phyloP scores from a whole-genome alignment of 768 basidiomycete species.

The Podaxis sp. region DNA sequence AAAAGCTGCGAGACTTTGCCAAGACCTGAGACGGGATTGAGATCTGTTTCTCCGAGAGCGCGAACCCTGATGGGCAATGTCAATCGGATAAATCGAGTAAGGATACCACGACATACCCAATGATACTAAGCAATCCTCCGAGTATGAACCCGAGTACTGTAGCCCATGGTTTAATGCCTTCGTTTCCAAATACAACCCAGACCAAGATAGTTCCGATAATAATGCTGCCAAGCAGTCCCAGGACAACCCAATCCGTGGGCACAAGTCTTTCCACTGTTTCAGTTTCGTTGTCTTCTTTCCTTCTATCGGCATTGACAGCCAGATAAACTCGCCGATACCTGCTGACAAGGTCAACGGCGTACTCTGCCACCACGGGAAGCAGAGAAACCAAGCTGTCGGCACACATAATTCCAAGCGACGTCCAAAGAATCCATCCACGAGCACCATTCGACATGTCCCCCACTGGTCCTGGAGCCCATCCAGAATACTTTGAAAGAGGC shows the following conservation, averaged over 20 bases:
- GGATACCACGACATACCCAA: constrained; percentile 56
- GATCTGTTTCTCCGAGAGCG: constrained; percentile 92
- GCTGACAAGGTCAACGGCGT: constrained; percentile 29
- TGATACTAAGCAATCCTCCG: constrained; percentile 79
- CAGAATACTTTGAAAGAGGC: constrained; percentile 72
- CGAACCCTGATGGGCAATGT: constrained; percentile 56
- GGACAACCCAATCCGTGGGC: constrained; percentile 70
- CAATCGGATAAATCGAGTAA: constrained; percentile 13
- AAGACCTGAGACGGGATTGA: constrained; percentile 88
- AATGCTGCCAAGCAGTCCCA: constrained; percentile 61
- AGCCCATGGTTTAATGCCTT: constrained; percentile 95
- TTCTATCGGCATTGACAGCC: constrained; percentile 19
- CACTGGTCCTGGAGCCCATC: constrained; percentile 94
- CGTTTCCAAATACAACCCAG: constrained; percentile 84
- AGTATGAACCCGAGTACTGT: constrained; percentile 79
- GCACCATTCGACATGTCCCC: constrained; percentile 83
- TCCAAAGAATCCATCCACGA: constrained; percentile 98
- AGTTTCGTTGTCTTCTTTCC: constrained; percentile 51
- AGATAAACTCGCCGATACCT: constrained; percentile 23
- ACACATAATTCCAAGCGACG: constrained; percentile 92
- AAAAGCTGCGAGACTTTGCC: constrained; percentile 94
- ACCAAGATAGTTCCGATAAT: constrained; percentile 72
- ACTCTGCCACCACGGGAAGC: constrained; percentile 64
- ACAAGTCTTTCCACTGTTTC: constrained; percentile 82
- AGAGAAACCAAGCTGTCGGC: constrained; percentile 87